phyloP scores from a whole-genome alignment of 2,329 filamentous ascomycete genomes.

The Juglanconis oblonga region DNA sequence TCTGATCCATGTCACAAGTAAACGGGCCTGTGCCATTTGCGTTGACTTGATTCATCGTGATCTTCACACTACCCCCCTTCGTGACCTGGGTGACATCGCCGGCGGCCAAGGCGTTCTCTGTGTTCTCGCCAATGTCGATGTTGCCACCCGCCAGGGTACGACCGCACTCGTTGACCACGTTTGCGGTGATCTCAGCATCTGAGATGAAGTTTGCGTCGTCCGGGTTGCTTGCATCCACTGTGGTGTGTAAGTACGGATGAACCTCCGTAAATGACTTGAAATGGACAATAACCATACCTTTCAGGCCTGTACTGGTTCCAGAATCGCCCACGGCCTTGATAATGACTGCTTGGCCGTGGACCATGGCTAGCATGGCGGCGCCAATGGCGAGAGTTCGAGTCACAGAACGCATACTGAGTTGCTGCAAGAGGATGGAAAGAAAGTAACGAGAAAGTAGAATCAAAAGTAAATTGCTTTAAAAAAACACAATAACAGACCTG shows the following conservation, averaged over 20 bases:
- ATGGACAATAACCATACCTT: not conserved
- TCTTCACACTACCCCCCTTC: constrained; percentile 38
- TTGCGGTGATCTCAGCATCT: constrained; percentile 47
- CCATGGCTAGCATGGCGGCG: constrained; percentile 17
- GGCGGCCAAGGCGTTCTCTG: constrained; percentile 45
- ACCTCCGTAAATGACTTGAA: not conserved
- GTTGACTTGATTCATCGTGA: constrained; percentile 47
- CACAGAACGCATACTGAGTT: constrained; percentile 12
- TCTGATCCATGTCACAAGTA: constrained; percentile 45
- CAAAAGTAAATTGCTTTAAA: not conserved
- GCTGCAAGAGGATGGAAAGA: not conserved
- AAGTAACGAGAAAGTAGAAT: not conserved
- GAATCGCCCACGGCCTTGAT: constrained; percentile 13
- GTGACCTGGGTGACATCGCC: constrained; percentile 44
- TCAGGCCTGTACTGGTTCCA: constrained; percentile 12
- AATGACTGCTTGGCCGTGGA: constrained; percentile 14
- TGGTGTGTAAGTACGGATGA: not conserved
- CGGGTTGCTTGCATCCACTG: constrained; percentile 5
- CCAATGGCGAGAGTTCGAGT: constrained; percentile 5
- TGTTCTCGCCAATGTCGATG: constrained; percentile 56
- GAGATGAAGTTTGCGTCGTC: constrained; percentile 58
- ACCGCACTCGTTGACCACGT: constrained; percentile 56
- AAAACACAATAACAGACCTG: constrained; percentile 12
- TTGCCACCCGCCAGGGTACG: constrained; percentile 57
- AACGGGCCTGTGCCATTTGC: constrained; percentile 49